Base-by-base conservation (phyloP, 2,329 filamentous ascomycete genomes). In the Trichophyton verrucosum region DNA sequence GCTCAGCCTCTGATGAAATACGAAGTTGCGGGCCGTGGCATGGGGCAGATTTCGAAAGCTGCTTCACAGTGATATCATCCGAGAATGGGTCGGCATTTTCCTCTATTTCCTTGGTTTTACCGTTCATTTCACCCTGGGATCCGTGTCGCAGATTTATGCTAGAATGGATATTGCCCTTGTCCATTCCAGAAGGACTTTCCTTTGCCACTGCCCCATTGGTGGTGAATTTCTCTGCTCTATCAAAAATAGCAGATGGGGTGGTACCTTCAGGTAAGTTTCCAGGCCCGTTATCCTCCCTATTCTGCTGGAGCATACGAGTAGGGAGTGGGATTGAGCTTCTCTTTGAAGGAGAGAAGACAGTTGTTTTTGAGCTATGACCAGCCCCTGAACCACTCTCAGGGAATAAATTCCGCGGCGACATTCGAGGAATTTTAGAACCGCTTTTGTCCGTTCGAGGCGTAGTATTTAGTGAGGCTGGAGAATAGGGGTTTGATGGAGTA, bases 1-100 rank as follows among this genome's bases (percentile, higher is more conserved):
- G 61, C 7, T 65, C 64, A n/a, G 65, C 65, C 20, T 65, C 64
- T 15, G 64, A 61, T 3, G 64, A 63, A 38, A 66, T 65, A 20
- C 64, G 63, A 8, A 66, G 60, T 30, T 62, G 59, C 11, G 64
- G 65, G 3, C 65, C 65, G 46, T 47, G 58, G 15, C 40, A 57
- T 38, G 61, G 58, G 2, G 57, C 59, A 9, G 30, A 30, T 11
- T 62, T 57, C 13, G 63, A 62, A 40, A 66, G 57, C 15, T 66
- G 62, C 44, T 65, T 66, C 22, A 64, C 42, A 55, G 38, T 64
- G 11, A 64, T 58, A 15, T 60, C 47, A n/a, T 49, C 44, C 36
- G 17, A 49, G 17, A 49, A 59, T n/a, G 38, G 40, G 13, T 59
- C 57, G 11, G 6, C 22, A 22, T 36, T 38, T 6, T 51, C 57